Conservation (phyloP, 352 stramenopile genomes). For the Phytopythium mirpurense region DNA sequence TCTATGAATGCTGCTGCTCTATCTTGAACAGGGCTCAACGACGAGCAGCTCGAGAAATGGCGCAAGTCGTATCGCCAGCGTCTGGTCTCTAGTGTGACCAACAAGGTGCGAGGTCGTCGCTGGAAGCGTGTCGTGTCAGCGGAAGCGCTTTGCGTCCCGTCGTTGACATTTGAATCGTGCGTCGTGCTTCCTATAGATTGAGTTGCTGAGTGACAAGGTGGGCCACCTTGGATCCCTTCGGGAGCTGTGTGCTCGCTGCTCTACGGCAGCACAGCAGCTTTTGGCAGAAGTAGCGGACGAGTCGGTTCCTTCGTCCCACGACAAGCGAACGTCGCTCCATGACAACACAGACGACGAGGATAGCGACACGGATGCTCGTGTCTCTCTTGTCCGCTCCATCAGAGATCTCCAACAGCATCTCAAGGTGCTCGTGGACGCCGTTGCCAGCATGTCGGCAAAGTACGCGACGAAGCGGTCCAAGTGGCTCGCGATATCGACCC, state of each 20-base stretch:
- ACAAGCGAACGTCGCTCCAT: background rate
- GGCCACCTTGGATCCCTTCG: slow-evolving; percentile 48
- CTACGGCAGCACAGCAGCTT: slow-evolving; percentile 31
- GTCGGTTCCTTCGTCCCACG: background rate
- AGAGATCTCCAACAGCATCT: background rate
- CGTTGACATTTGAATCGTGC: too few relatives aligned
- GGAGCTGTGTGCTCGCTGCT: slow-evolving; percentile 34
- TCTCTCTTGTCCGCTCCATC: background rate
- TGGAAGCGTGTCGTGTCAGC: too few relatives aligned
- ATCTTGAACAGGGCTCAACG: slow-evolving; percentile 64
- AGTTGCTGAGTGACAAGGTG: slow-evolving; percentile 54
- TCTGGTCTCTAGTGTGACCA: slow-evolving; percentile 45
- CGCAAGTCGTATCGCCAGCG: slow-evolving; percentile 42
- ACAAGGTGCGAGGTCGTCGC: slow-evolving; percentile 30
- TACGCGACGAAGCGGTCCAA: slow-evolving; percentile 20
- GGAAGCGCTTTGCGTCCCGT: too few relatives aligned
- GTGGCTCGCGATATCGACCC: slow-evolving; percentile 68
- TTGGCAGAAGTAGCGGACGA: slow-evolving; percentile 1
- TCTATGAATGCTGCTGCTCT: background rate
- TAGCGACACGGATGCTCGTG: slow-evolving; percentile 16
- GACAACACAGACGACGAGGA: slow-evolving; percentile 12
- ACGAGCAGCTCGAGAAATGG: slow-evolving; percentile 61
- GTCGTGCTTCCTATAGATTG: too few relatives aligned
- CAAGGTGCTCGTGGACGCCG: background rate
- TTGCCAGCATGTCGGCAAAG: slow-evolving; percentile 4